Base-by-base conservation (phyloP, 805 yeast species). In the Isabelozyma heimii region DNA sequence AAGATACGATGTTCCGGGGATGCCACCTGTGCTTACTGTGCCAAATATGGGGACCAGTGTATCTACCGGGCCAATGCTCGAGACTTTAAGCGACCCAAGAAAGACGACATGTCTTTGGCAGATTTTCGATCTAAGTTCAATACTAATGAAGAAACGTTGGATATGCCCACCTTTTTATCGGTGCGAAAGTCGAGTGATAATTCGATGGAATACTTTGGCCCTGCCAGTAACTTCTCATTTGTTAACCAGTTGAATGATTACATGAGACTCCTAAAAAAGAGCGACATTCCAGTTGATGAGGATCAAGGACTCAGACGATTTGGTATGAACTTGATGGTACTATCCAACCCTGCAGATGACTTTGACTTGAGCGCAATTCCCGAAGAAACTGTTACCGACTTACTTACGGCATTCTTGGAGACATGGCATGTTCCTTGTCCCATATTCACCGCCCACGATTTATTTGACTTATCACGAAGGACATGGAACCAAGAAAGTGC, bases 151-250 rank as follows among this genome's bases (percentile, higher is more conserved):
- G 28, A 40, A 17, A 16, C 16, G 12, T 15, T 48, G 6, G 52
- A 49, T 37, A 49, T 49, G 15, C 52, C 52, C 12, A 49, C 43
- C 16, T 43, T 37, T 26, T 14, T 49, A 16, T 46, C 49, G 9
- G 43, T 49, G n/a, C 6, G 45, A 3, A 46, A 46, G 12, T 40
- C 40, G 9, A 41, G 44, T 17, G 45, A 43, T 20, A 20, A 16
- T 30, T 30, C 35, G 4, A 30, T 30, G 35, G 61, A 59, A 41
- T 59, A 57, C 38, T 59, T 56, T 55, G 63, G 63, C 4, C 54
- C 63, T 5, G 55, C 61, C 6, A 53, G 59, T 47, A 60, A 60
- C 40, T 54, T 52, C 33, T 51, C 62, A 6, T 58, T 59, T 50
- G 60, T 59, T 12, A 59, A 52, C 38, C 61, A 59, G 26, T 42